These are phyloP conservation scores for Cercospora sojina DNA, from an alignment of 2,329 filamentous ascomycete species.

Conservation along the genomic window DNA sequence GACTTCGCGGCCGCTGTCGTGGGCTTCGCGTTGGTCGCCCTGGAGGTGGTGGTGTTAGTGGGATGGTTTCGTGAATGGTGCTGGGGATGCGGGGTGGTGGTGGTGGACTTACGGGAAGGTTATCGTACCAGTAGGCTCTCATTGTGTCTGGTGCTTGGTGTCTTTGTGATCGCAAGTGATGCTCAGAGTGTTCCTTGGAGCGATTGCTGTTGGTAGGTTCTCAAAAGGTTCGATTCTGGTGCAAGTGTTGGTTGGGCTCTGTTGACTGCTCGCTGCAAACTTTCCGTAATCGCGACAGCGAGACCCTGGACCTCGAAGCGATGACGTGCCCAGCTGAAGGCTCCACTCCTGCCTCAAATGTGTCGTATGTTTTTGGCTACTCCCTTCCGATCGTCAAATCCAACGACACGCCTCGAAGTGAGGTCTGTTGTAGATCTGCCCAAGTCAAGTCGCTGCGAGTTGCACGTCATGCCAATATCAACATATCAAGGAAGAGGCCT, in stretches of 20 bases:
- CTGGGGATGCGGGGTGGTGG: conserved; percentile 1
- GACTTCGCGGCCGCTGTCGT: conserved; percentile 77
- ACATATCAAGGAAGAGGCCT: too few relatives aligned
- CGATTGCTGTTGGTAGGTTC: background rate
- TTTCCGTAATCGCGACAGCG: conserved; percentile 4
- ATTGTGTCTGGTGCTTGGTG: conserved; percentile 46
- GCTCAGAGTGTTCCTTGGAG: background rate
- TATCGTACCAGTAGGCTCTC: conserved; percentile 72
- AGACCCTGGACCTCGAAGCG: background rate
- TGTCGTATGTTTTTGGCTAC: background rate
- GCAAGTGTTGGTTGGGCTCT: background rate
- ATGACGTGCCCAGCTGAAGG: conserved; percentile 1
- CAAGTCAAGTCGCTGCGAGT: background rate
- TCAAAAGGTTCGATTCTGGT: background rate
- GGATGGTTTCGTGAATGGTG: conserved; percentile 17
- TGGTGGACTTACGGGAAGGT: conserved; percentile 53
- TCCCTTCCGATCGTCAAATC: background rate
- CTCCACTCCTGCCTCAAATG: background rate
- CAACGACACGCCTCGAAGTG: background rate
- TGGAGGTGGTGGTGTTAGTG: conserved; percentile 40
- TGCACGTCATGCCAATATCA: background rate
- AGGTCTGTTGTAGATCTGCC: background rate
- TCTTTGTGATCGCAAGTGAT: background rate
- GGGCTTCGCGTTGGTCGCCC: conserved; percentile 90
- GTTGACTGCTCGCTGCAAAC: background rate